phyloP scores from a whole-genome alignment of 2,329 filamentous ascomycete genomes.

The Penicillium verrucosum region DNA sequence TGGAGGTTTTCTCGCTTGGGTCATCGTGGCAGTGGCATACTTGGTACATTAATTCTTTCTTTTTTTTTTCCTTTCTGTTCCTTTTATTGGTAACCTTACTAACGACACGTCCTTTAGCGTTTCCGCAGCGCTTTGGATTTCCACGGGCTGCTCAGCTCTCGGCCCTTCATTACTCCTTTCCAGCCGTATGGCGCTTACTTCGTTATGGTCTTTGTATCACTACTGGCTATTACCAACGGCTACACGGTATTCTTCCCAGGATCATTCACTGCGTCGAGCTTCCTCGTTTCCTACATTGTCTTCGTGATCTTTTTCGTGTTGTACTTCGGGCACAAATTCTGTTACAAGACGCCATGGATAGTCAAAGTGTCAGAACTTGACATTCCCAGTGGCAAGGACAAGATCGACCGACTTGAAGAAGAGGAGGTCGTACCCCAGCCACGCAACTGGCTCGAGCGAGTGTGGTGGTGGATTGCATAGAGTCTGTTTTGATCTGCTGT shows the following conservation, averaged over 20 bases:
- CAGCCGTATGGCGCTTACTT: conserved; percentile 55
- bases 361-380: conserved; percentile 41
- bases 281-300: conserved; percentile 55
- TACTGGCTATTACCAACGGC: conserved; percentile 56
- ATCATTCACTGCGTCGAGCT: conserved; percentile 46
- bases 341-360: conserved; percentile 32
- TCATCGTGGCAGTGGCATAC: conserved; percentile 46
- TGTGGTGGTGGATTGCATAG: conserved; percentile 49
- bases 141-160: conserved; percentile 41
- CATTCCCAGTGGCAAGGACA: conserved; percentile 45
- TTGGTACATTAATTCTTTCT: conserved; percentile 35
- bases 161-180: conserved; percentile 52
- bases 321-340: conserved; percentile 38
- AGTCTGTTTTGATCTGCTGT: not conserved
- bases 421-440: conserved; percentile 41
- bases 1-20: conserved; percentile 39
- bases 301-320: conserved; percentile 50
- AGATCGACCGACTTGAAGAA: conserved; percentile 45
- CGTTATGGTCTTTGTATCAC: conserved; percentile 46
- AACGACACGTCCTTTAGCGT: conserved; percentile 40
- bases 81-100: conserved; percentile 15
- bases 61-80: conserved; percentile 42
- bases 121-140: conserved; percentile 54
- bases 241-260: conserved; percentile 54
- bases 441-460: conserved; percentile 42